phyloP scores from a whole-genome alignment of 768 basidiomycete genomes.

The Lactarius vividus region DNA sequence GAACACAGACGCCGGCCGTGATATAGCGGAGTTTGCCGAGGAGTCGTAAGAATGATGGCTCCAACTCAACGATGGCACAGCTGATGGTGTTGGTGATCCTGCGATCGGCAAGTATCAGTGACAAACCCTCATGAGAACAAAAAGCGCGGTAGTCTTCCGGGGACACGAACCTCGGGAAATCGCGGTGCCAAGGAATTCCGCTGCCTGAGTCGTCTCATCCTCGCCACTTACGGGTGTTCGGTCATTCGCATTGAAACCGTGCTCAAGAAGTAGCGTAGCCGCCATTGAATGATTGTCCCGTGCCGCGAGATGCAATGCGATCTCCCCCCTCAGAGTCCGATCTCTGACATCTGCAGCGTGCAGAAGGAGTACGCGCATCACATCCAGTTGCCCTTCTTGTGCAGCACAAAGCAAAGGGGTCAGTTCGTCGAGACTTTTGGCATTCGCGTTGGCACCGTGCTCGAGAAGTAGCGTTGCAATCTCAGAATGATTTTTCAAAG shows the following conservation, averaged over 20 bases:
- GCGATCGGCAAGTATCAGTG: constrained; percentile 20
- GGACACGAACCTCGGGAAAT: constrained; percentile 51
- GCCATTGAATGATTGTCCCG: no score
- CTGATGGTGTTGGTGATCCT: constrained; percentile 27
- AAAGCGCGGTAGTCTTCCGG: not conserved
- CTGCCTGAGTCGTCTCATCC: constrained; percentile 40
- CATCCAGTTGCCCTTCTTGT: not conserved
- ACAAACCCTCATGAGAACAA: constrained; percentile 16
- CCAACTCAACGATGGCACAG: constrained; percentile 23
- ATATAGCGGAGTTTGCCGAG: constrained; percentile 25
- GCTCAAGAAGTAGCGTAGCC: no score
- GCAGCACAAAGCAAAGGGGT: not conserved
- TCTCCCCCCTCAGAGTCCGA: no score
- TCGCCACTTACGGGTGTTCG: constrained; percentile 66
- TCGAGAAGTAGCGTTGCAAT: not conserved
- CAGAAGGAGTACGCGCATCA: no score
- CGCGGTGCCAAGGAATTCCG: constrained; percentile 50
- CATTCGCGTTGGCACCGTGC: not conserved
- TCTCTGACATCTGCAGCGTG: no score
- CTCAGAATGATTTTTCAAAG: not conserved
- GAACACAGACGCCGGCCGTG: constrained; percentile 19
- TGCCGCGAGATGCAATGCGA: no score
- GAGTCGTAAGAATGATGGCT: constrained; percentile 30
- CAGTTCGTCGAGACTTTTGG: not conserved
- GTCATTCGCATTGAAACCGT: no score